Evolutionary conservation across 1,139 yeast genomes (phyloP), one percentile per base, ranked within the genome.

Genomic region (Wickerhamomyces sp.): DNA sequence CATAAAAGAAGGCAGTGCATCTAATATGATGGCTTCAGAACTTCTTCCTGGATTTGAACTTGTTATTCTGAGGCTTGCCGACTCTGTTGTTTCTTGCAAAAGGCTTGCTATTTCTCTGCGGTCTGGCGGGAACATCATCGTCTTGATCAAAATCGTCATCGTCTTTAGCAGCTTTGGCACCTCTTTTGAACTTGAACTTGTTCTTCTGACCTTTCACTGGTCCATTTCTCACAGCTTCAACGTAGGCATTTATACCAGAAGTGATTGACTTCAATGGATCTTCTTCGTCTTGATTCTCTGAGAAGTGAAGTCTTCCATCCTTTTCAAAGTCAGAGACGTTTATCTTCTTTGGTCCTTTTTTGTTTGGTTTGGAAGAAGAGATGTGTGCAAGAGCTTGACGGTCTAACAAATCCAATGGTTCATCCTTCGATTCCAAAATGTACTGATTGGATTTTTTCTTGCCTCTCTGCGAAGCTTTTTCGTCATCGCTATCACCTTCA

Each of bases 151-250:
- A 81, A 30, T 72, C 72, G 57, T 73, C 76, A 35, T 67, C 72
- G 32, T 75, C 75, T 36, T 72, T 70, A 31, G 68, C 67, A 21
- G 71, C 69, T 24, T 70, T 68, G 42, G 66, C 67, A 32, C 73
- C 71, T 58, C 78, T 80, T 64, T 82, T 85, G 64, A 78, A 91
- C 63, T 88, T 89, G 70, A 88, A 74, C 66, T 78, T 87, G 61
- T 88, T 87, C 66, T 77, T 78, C 66, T 86, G 96, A 38, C 96
- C 96, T 61, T 95, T 80, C 5, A 86, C 76, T 27, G 98, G 97
- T 21, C 91, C 96, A 51, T 82, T 86, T 58, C 78, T 82, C 26
- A 91, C 87, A 11, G 97, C 98, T 46, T 87, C 96, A 49, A 88
- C 75, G 57, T 91, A 91, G 1, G 96, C 96, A 57, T 86, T 86